phyloP scores from a whole-genome alignment of 1,284 basidiomycete genomes.

The Somion occarium region DNA sequence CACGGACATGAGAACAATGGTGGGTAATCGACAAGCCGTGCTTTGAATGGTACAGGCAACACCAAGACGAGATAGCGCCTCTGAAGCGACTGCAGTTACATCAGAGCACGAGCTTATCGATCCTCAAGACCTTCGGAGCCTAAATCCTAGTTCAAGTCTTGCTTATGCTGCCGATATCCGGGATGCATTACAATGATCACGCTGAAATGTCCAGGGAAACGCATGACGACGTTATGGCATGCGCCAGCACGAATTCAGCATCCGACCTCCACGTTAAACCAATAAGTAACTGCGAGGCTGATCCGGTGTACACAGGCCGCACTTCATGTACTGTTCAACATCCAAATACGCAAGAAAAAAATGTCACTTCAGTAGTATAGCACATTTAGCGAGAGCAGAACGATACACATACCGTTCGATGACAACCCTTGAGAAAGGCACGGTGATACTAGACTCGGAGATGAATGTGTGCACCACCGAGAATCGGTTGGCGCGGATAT shows the following conservation, averaged over 20 bases:
- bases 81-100: neutral
- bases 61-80: neutral
- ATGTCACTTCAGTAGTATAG: too few species aligned
- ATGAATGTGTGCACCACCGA: neutral
- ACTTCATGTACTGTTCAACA: too few species aligned
- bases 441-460: neutral
- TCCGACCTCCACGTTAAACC: too few species aligned
- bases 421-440: neutral
- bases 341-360: too few species aligned
- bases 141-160: neutral
- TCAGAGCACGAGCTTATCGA: constrained; percentile 5
- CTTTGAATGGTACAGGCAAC: neutral
- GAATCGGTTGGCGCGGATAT: neutral
- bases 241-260: too few species aligned
- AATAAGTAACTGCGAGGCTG: too few species aligned
- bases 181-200: too few species aligned
- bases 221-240: too few species aligned
- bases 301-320: too few species aligned
- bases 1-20: neutral
- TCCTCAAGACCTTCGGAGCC: neutral
- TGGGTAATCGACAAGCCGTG: neutral
- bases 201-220: too few species aligned
- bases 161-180: neutral
- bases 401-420: too few species aligned
- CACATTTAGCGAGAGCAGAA: too few species aligned